A percentile compares a stretch with the other conserved stretches of the same genome.
These are phyloP conservation scores for Xylaria castorea DNA, from an alignment of 495 filamentous ascomycete species.

Conservation along the genomic window DNA sequence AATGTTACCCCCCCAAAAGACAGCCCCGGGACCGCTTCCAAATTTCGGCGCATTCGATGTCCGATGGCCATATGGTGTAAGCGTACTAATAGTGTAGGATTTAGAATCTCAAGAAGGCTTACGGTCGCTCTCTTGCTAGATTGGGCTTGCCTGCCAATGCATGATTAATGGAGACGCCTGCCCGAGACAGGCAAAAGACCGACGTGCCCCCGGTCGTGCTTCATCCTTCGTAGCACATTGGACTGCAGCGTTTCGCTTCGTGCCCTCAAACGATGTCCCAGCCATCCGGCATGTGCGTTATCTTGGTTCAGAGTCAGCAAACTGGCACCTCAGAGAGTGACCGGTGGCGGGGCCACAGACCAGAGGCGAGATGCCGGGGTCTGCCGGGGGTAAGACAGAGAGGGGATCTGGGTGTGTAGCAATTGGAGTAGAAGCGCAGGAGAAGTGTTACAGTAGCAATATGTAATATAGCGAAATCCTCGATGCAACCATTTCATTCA, in stretches of 20 bases:
- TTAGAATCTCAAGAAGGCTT: slow-evolving; percentile 14
- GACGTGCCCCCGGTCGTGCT: slow-evolving; percentile 1
- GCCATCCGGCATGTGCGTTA: slow-evolving; percentile 1
- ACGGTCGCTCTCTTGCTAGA: slow-evolving; percentile 2
- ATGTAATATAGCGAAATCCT: background rate
- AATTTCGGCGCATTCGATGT: slow-evolving; percentile 6
- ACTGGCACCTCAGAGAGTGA: background rate
- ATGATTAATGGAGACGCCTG: slow-evolving; percentile 1
- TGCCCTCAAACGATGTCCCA: background rate
- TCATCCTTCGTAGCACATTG: slow-evolving; percentile 7
- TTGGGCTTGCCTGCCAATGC: slow-evolving; percentile 10
- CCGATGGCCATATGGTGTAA: background rate
- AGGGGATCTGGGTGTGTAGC: background rate
- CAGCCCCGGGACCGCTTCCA: background rate
- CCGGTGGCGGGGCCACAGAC: background rate
- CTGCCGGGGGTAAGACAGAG: background rate
- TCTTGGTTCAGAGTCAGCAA: background rate
- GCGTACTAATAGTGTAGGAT: slow-evolving; percentile 9
- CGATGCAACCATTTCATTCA: background rate
- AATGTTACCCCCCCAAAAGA: slow-evolving; percentile 4
- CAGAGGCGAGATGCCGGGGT: background rate
- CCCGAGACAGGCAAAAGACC: slow-evolving; percentile 5
- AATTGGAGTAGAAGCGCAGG: background rate
- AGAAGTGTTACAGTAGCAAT: slow-evolving; percentile 5
- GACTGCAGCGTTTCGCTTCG: slow-evolving; percentile 1